These are phyloP conservation scores for Boletus patriciae DNA, from an alignment of 768 basidiomycete genomes.

Conservation along the genomic window DNA sequence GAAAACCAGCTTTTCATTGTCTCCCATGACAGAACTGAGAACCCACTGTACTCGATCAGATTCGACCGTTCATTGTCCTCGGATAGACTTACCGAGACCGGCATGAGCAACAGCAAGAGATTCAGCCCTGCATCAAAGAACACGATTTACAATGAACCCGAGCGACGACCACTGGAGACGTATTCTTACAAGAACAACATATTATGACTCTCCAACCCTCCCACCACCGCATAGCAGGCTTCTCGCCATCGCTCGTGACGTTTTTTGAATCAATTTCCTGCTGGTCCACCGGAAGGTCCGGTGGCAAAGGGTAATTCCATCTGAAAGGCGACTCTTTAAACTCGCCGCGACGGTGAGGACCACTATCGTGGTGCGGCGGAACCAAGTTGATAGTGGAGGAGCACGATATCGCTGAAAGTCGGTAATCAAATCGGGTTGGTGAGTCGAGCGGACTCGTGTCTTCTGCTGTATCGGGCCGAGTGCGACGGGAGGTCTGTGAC, in stretches of 20 bases:
- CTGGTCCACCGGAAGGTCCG: constrained; percentile 19
- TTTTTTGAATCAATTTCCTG: neutral
- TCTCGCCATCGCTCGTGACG: constrained; percentile 1
- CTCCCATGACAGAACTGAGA: constrained; percentile 46
- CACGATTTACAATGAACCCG: neutral
- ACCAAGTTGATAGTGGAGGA: constrained; percentile 26
- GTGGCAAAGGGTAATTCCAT: constrained; percentile 30
- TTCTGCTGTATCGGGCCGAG: constrained; percentile 3
- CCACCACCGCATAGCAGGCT: constrained; percentile 29
- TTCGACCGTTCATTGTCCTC: neutral
- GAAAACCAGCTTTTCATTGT: constrained; percentile 58
- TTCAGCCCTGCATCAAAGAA: constrained; percentile 58
- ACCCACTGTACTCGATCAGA: constrained; percentile 48
- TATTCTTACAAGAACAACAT: constrained; percentile 54
- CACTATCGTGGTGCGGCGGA: constrained; percentile 13
- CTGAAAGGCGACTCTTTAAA: constrained; percentile 30
- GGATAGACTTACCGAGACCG: constrained; percentile 55
- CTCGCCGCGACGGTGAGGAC: constrained; percentile 17
- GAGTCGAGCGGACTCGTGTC: constrained; percentile 11
- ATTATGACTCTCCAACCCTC: constrained; percentile 57
- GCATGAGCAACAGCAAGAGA: constrained; percentile 61
- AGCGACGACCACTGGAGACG: neutral
- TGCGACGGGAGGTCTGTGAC: neutral
- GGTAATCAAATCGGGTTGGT: constrained; percentile 21
- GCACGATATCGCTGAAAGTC: constrained; percentile 26